Evolutionary conservation across 768 basidiomycete genomes (phyloP), one percentile per base, ranked within the genome.

Genomic region (Boletus subcaerulescens): DNA sequence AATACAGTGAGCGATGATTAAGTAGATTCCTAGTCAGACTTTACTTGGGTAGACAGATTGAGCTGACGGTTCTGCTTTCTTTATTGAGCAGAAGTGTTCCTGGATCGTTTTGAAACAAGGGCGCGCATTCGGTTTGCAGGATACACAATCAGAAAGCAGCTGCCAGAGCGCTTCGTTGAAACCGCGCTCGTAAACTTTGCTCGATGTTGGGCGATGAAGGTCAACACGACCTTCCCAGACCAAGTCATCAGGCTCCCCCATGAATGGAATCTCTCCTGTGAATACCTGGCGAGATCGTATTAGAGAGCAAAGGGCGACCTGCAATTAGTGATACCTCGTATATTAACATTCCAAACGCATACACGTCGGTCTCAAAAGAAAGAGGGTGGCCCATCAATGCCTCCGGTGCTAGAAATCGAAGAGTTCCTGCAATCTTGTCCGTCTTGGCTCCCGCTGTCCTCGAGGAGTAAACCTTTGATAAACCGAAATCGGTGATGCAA

Each of bases 401-500:
- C 47, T 74, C 72, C 7, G 57, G 60, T 9, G 72, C 69, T 60
- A 73, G 69, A 63, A 66, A 73, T 13, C 68, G 62, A 32, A 63
- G 67, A 7, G 69, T 73, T 17, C 59, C 59, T 7, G 68, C 61
- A 10, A 61, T 58, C 14, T 48, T 55, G 22, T 53, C 60, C 0
- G 61, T 62, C 11, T 60, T 59, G 20, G 60, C 56, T 10, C 59
- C 62, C 3, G 51, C 48, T 6, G 63, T 59, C 3, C 54, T 50
- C 1, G 53, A 38, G 29, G 63, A 60, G 12, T 60, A 48, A 20
- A 71, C 57, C 17, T 65, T 61, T 0, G 71, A 65, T 11, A 74
- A 58, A 22, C 73, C 73, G 49, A 74, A 74, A 46, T 74, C 69
- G 18, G 71, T 61, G 26, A 74, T 58, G 45, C 67, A 57, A 5